Evolutionary conservation across 2,329 filamentous ascomycete species (phyloP), one percentile per base, ranked within the genome.

Genomic region (Macrophomina tecta): DNA sequence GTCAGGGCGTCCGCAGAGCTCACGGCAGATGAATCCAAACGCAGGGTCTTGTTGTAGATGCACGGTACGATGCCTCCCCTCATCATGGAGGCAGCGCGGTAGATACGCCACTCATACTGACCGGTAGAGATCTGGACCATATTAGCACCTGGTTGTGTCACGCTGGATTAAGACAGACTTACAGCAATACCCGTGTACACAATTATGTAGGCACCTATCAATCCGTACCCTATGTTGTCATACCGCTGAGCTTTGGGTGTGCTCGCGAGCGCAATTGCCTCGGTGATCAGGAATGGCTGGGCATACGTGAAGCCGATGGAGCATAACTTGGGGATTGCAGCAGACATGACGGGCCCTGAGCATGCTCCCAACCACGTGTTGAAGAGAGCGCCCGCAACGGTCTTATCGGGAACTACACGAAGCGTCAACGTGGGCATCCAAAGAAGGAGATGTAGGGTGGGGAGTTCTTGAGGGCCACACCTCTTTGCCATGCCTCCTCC

Each of bases 31-130:
- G 36, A 12, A 36, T 34, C 34, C 61, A 36, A 55, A 30, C 16
- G 32, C 32, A 51, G 18, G 0, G 82, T 83, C 69, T 84, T 83
- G 18, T 80, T 78, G 70, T 84, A 87, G 1, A 88, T 66, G 6
- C 86, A 74, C 0, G 83, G 81, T n/a, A 83, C 75, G 7, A 84
- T 70, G 0, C 74, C 78, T 9, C 80, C 80, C 42, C 82, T 74
- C 8, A 82, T 73, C 75, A 82, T 80, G 9, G 80, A 81, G 32
- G 67, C 45, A 28, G 64, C 66, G n/a, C 66, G 46, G 28, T 66
- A 65, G 23, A 36, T 51, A 14, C 32, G 55, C 58, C 67, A 60
- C 60, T 42, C 60, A 40, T 68, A 69, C 34, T 68, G 23, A 7
- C 76, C 77, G 71, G 79, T 80, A 8, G 75, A 73, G 12, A 81